Conservation (phyloP, 1,284 basidiomycete genomes). For the Termitomyces sp. region DNA sequence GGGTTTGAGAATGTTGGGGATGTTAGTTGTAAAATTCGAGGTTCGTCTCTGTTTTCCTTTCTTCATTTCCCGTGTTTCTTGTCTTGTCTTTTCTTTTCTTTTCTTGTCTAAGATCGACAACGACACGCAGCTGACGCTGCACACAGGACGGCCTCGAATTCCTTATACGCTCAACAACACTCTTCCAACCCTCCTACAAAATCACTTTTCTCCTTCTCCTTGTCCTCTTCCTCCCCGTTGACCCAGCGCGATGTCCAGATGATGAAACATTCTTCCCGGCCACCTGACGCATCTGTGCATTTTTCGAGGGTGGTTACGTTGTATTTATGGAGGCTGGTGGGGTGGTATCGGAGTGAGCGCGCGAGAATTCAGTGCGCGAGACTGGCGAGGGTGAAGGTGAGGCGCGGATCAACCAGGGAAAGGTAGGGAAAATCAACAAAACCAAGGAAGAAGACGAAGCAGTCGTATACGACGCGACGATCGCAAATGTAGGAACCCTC, state of each 20-base stretch:
- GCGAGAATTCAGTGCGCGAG: no score
- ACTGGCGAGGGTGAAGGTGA: no score
- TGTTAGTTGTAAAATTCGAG: slow-evolving; percentile 80
- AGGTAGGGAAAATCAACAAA: no score
- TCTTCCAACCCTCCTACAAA: slow-evolving; percentile 70
- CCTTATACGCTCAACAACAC: slow-evolving; percentile 68
- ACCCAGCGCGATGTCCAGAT: slow-evolving; percentile 70
- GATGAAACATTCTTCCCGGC: slow-evolving; percentile 88
- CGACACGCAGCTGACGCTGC: no score
- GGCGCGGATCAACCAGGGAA: no score
- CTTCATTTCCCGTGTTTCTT: slow-evolving; percentile 19
- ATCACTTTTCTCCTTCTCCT: slow-evolving; percentile 18
- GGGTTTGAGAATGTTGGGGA: slow-evolving; percentile 75
- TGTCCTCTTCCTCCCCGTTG: no score
- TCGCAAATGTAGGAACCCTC: no score
- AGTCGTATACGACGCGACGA: no score
- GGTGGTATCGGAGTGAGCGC: no score
- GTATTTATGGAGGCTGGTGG: slow-evolving; percentile 62
- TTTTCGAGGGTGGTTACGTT: slow-evolving; percentile 68
- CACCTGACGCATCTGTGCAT: slow-evolving; percentile 72
- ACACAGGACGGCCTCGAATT: slow-evolving; percentile 80
- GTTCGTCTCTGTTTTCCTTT: slow-evolving; percentile 28
- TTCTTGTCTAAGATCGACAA: not conserved
- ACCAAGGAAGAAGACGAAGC: no score
- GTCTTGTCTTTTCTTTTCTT: slow-evolving; percentile 1